Evolutionary conservation across 2,329 filamentous ascomycete species (phyloP).

Genomic region (Fusarium miscanthi): DNA sequence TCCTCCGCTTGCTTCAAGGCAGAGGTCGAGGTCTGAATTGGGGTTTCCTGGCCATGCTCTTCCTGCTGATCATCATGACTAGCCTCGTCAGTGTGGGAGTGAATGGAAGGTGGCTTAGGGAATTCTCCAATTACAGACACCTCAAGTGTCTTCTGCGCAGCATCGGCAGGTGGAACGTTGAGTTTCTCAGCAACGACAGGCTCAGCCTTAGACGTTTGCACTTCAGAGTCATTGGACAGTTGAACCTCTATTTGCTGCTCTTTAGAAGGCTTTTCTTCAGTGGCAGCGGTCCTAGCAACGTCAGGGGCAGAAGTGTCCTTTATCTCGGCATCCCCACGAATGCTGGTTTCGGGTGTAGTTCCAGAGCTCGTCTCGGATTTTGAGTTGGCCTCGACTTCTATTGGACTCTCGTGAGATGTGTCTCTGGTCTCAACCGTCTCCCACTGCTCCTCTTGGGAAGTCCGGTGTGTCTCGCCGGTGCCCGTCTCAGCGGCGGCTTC

Average conservation of each 20-base stretch:
- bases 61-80: constrained; percentile 4
- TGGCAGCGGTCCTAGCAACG: not conserved
- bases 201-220: constrained; percentile 14
- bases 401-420: constrained; percentile 1
- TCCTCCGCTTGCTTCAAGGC: not conserved
- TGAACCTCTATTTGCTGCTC: not conserved
- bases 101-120: constrained; percentile 32
- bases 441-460: constrained; percentile 27
- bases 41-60: not conserved
- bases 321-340: constrained; percentile 15
- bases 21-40: not conserved
- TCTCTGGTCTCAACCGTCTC: constrained; percentile 26
- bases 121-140: constrained; percentile 23
- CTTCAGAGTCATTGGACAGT: constrained; percentile 13
- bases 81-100: constrained; percentile 11
- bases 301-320: not conserved
- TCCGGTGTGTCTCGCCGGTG: not conserved
- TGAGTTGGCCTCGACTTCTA: constrained; percentile 26
- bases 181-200: not conserved
- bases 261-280: not conserved
- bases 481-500: not conserved
- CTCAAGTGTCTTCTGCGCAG: constrained; percentile 6
- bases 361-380: constrained; percentile 37
- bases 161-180: not conserved
- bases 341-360: constrained; percentile 24